Base-by-base conservation (phyloP, 2,329 filamentous ascomycete species). In the Xylariomycetidae sp. region DNA sequence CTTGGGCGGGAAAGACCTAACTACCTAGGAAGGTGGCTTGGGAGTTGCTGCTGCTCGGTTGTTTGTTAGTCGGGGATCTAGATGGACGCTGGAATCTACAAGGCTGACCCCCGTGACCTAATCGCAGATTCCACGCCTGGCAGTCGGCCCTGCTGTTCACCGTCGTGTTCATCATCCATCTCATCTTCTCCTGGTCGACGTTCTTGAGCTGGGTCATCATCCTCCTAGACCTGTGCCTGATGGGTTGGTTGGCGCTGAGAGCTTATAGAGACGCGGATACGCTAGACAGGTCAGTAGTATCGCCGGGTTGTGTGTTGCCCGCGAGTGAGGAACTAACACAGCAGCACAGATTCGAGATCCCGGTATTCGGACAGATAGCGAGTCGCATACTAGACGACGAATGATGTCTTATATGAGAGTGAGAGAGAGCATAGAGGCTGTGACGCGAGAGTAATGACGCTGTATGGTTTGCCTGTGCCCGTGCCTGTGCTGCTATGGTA, bases 101-200 rank as follows among this genome's bases (percentile, higher is more conserved):
- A 27, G 19, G 37, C 51, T 54, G 42, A 57, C 40, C 10, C 29
- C 3, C 10, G 32, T 25, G 25, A 29, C 37, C 22, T n/a, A n/a
- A n/a, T n/a, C n/a, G n/a, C 47, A 90, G 85, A 43, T 96, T 96
- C 49, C 92, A 98, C 60, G 92, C 92, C 6, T 98, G 92, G 90
- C 92, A 98, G 63, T 85, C 84, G 6, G 81, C 82, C 43, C 68
- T 95, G 51, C 61, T 94, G 3, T 95, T 95, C 58, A 82, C 85
- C 1, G 74, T 74, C 30, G 53, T 78, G 37, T 76, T 89, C 60
- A 61, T 94, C 32, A 47, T 95, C 16, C 90, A 96, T 56, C 71
- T 96, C 23, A 64, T 96, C 25, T 82, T 96, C 59, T 82, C 80
- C 10, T 95, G 87, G 84, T 90, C 85, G 16, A 72, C 68, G 2